Percentiles rank a stretch among this genome's conserved stretches.
phyloP scores from a whole-genome alignment of 2,329 filamentous ascomycete genomes.

The Nannizziopsis arthrosporioides region DNA sequence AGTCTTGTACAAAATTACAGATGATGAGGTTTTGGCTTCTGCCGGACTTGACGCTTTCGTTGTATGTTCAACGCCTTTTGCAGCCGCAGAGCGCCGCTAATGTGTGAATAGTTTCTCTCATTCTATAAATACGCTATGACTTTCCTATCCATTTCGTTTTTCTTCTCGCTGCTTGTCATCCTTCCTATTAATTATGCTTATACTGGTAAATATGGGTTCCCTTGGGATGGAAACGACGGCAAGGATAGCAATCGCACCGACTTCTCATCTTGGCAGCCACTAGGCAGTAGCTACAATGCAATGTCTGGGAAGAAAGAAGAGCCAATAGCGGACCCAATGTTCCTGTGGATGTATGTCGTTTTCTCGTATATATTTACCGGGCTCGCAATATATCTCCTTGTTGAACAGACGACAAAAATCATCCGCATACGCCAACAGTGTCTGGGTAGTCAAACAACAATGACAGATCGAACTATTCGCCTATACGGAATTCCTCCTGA shows the following conservation, averaged over 20 bases:
- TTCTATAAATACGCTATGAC: slow-evolving; percentile 95
- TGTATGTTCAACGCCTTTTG: slow-evolving; percentile 38
- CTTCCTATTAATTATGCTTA: slow-evolving; percentile 72
- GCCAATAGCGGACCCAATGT: slow-evolving; percentile 36
- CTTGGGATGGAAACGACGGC: slow-evolving; percentile 25
- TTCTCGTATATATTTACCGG: slow-evolving; percentile 89
- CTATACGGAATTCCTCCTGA: slow-evolving; percentile 76
- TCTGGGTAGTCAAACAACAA: slow-evolving; percentile 82
- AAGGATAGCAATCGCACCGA: slow-evolving; percentile 27
- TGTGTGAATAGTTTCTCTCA: slow-evolving; percentile 55
- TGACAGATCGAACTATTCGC: slow-evolving; percentile 87
- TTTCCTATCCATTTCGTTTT: slow-evolving; percentile 64
- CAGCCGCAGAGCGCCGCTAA: slow-evolving; percentile 7
- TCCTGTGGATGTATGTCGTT: slow-evolving; percentile 85
- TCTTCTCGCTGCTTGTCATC: slow-evolving; percentile 71
- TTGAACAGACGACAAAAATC: slow-evolving; percentile 70
- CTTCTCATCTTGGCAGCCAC: slow-evolving; percentile 19
- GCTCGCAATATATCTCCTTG: slow-evolving; percentile 70
- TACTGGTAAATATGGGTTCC: slow-evolving; percentile 31
- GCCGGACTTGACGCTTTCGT: slow-evolving; percentile 93
- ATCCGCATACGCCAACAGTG: slow-evolving; percentile 83
- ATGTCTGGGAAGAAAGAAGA: slow-evolving; percentile 12
- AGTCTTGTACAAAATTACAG: slow-evolving; percentile 67
- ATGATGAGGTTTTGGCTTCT: slow-evolving; percentile 78
- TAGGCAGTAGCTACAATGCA: slow-evolving; percentile 23